Base-by-base conservation (phyloP, 768 basidiomycete genomes). In the Tephrocybe sp. region DNA sequence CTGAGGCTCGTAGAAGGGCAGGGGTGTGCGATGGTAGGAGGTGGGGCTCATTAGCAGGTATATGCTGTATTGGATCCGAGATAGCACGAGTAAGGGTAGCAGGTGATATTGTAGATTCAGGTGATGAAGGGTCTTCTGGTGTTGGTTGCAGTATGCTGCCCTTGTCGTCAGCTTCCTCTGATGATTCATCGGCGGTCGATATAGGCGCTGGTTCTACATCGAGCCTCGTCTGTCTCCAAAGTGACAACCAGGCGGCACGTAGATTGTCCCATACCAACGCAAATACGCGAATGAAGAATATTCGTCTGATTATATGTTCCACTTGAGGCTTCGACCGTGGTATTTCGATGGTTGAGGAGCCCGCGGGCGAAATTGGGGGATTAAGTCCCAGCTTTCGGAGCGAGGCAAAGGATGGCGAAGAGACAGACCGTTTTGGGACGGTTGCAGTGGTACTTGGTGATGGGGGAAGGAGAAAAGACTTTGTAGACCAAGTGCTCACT, bases 211-310 rank as follows among this genome's bases (percentile, higher is more conserved):
- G 34, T 31, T 44, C 50, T 13, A 44, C 45, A 15, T 44, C 39
- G 31, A 47, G 47, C 7, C 35, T 47, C 40, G 24, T 22, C 35
- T 48, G 39, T 26, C 43, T 49, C 54, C 58, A 57, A 22, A 79
- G 56, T 15, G 83, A 78, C n/a, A 73, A 67, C 76, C 84, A 87
- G 18, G 80, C 79, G 7, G 78, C 73, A 54, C 77, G 80, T 55
- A 92, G 67, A 40, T 80, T 77, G 58, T 86, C 75, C 87, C 89
- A 92, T 47, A 84, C 73, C 31, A 84, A 54, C 35, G 83, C 74
- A 52, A 89, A 77, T 52, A 89, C 72, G 35, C 86, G 87, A 54
- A 89, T 76, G 60, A 90, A 76, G 75, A 84, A 83, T 59, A 89
- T 72, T 40, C 82, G 82, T 62, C 79, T 72, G 47, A 83, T 64